Base-by-base conservation (phyloP, 2,329 filamentous ascomycete species). In the Eutypella sp. region DNA sequence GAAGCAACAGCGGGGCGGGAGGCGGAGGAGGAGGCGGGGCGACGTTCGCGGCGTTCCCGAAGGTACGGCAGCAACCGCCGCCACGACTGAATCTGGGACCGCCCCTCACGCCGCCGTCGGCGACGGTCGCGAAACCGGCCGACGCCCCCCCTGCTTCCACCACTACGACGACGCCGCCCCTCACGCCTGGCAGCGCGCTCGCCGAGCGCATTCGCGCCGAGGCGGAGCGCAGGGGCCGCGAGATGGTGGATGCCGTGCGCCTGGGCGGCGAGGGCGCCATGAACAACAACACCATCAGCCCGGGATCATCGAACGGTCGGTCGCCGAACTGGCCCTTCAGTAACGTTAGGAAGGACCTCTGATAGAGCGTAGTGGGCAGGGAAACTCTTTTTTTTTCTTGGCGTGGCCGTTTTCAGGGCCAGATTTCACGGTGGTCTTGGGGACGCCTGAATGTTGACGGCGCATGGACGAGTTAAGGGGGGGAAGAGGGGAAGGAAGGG, bases 11-110 rank as follows among this genome's bases (percentile, higher is more conserved):
- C 18, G 38, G 27, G 36, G 40, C 37, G 36, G 42, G 19, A 44
- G 48, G 27, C 38, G 40, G 39, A 36, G 42, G 19, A 44, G 48
- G 27, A 57, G 53, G 50, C 2, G 52, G 52, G 8, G 52, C 54
- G 13, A 57, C 53, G 45, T 60, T 62, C 41, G 55, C 58, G 16
- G 57, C 57, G 23, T 63, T 63, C 47, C 60, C 60, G 19, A 47
- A 49, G 24, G 47, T 57, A 11, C 58, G 58, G 25, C 47, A 48
- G 16, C 47, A 46, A 16, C 52, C 45, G 27, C 46, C 46, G 19
- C 40, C 34, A 13, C 36, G 31, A 25, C 24, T 44, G 10, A 44
- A 44, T 37, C 41, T 33, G 11, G 13, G 37, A 9, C 50, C 5
- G 48, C 25, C 24, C 49, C 47, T 16, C 46, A 46, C 25, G 51